A percentile compares a stretch with the other conserved stretches of the same genome.
Conservation (phyloP, 2,329 filamentous ascomycete species). For the Beauveria medogensis region DNA sequence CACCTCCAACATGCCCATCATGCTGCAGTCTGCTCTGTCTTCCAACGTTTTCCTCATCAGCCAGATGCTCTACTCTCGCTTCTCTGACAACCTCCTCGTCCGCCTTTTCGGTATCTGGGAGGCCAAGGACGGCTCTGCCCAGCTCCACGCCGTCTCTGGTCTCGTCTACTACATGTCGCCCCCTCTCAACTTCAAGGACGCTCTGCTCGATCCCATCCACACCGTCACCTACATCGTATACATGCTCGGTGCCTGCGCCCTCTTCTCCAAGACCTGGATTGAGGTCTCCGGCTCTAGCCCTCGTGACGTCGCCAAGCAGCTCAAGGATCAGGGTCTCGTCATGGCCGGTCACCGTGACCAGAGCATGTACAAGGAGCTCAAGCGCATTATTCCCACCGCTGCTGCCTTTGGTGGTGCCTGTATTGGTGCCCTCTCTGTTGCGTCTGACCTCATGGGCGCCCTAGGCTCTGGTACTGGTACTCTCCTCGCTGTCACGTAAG, state of each 20-base stretch:
- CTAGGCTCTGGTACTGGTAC: constrained; percentile 97
- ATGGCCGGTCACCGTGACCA: constrained; percentile 99
- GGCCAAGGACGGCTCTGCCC: constrained; percentile 88
- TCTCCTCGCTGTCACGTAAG: constrained; percentile 94
- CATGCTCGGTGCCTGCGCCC: constrained; percentile 94
- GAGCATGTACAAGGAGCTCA: constrained; percentile 99
- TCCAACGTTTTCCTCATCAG: constrained; percentile 99
- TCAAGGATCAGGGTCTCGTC: constrained; percentile 98
- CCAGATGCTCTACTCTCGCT: constrained; percentile 98
- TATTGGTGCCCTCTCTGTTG: constrained; percentile 94
- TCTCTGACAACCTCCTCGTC: constrained; percentile 97
- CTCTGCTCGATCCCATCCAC: constrained; percentile 93
- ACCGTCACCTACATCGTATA: constrained; percentile 92
- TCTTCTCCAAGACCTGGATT: constrained; percentile 99
- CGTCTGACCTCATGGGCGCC: constrained; percentile 90
- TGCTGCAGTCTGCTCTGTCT: constrained; percentile 96
- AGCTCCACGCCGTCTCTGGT: constrained; percentile 88
- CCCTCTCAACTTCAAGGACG: constrained; percentile 94
- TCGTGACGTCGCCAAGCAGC: constrained; percentile 96
- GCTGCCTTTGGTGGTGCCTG: constrained; percentile 97
- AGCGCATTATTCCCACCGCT: constrained; percentile 97
- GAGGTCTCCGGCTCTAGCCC: constrained; percentile 97
- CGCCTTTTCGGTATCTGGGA: constrained; percentile 98
- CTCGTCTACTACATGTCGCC: constrained; percentile 99
- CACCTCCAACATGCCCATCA: constrained; percentile 99